Evolutionary conservation across 2,329 filamentous ascomycete genomes (phyloP), one percentile per base, ranked within the genome.

Genomic region (Elsinoe necatrix): DNA sequence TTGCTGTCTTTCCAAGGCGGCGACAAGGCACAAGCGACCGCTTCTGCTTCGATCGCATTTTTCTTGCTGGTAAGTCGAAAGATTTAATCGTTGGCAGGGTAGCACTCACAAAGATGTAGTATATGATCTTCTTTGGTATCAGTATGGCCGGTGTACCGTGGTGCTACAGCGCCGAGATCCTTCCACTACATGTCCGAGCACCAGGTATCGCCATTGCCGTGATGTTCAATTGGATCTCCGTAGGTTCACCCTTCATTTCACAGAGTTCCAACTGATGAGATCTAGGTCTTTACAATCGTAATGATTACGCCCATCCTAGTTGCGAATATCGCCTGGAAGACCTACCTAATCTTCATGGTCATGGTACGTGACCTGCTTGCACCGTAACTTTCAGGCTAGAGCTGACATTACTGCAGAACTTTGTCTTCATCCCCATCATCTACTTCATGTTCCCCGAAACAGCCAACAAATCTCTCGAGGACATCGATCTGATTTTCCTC

Each of bases 261-360:
- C n/a, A n/a, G n/a, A n/a, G n/a, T n/a, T n/a, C n/a, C n/a, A n/a
- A n/a, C n/a, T n/a, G n/a, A n/a, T n/a, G n/a, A n/a, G n/a, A n/a
- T n/a, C n/a, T n/a, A n/a, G 31, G 54, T 42, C 16, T 59, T 57
- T 43, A 31, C 48, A 1, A 23, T 57, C 4, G 58, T 59, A 55
- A 57, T 57, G 52, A 56, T 59, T 9, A 78, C 76, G 0, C 76
- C 77, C 0, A 70, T 74, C 3, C 67, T 76, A 1, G 72, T 79
- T 58, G 71, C 71, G 41, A 70, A 68, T 6, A 65, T 80, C 3
- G 64, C 70, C 14, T 79, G 74, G 74, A 74, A 74, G 58, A 72
- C 72, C 0, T 79, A 79, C 60, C 63, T 79, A 1, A 77, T 78
- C 60, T 79, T 77, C 64, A 74, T 73, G 64, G 43, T 57, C 23